Base-by-base conservation (phyloP, 1,284 basidiomycete genomes). In the Lignosus rhinocerotis region DNA sequence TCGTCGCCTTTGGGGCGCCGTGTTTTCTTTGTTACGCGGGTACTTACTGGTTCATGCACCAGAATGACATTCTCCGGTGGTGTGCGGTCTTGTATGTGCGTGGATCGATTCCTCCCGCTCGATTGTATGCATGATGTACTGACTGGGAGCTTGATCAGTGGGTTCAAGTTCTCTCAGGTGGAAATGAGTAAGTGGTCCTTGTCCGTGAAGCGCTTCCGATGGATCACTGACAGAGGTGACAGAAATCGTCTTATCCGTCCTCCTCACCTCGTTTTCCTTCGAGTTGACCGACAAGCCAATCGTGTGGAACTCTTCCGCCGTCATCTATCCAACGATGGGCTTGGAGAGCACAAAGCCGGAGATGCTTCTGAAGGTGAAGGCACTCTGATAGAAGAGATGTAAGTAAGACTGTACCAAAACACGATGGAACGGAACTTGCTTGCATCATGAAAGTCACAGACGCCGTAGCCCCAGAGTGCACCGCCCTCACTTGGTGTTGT, bases 31-130 rank as follows among this genome's bases (percentile, higher is more conserved):
- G 2, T 25, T 25, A 25, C 25, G 2, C 33, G 33, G 6, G 6
- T 6, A 19, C 9, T 36, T 6, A 19, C 9, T 36, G 34, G 2
- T 17, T 11, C 8, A 14, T 17, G 21, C 2, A 2, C 6, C 34
- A 75, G 73, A 43, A 69, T 75, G 67, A 72, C 71, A 8, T 75
- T 75, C 65, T 53, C 65, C 9, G 71, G 71, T 14, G 74, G 74
- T 6, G 62, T 65, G 41, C 58, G 73, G 19, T 58, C 70, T 3
- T 75, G 74, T 71, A 72, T 75, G 71, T 73, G 36, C 51, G 70
- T 64, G 21, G 3, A 17, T 25, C 6, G 1, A 8, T 42, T 32
- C 9, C n/a, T 19, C 6, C 39, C 11, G 12, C 42, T 14, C 16
- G 7, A 44, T 16, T 3, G 11, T n/a, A 16, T 16, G 41, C 31